phyloP scores from a whole-genome alignment of 2,329 filamentous ascomycete species.

The Xylaria sp. region DNA sequence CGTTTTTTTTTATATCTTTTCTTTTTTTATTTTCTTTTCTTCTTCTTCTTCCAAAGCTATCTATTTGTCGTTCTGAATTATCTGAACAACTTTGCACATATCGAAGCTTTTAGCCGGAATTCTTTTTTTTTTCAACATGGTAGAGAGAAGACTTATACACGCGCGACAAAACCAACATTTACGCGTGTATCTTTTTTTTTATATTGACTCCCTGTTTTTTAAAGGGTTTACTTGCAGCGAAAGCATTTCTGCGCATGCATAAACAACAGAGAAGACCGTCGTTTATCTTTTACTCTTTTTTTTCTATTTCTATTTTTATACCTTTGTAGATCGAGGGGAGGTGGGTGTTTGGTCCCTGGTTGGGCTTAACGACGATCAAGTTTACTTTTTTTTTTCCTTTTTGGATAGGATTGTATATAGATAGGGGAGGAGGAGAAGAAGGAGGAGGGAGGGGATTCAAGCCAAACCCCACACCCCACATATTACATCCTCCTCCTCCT shows the following conservation, averaged over 20 bases:
- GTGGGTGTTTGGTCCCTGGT: neutral
- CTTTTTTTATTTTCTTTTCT: neutral
- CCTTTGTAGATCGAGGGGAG: neutral
- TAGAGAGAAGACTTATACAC: too few species aligned
- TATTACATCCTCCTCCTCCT: neutral
- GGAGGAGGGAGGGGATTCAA: neutral
- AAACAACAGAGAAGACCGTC: neutral
- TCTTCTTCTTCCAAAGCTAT: neutral
- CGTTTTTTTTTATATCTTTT: slow-evolving; percentile 4
- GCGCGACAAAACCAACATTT: too few species aligned
- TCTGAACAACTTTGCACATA: too few species aligned
- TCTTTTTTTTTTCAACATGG: neutral
- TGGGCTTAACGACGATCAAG: neutral
- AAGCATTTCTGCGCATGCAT: neutral
- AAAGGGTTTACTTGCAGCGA: neutral
- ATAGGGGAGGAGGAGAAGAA: neutral
- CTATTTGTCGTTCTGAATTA: too few species aligned
- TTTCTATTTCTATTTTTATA: neutral
- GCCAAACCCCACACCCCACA: neutral
- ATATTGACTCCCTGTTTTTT: too few species aligned
- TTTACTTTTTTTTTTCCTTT: too few species aligned
- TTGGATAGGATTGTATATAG: neutral
- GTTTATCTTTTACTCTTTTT: too few species aligned
- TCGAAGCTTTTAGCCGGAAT: neutral
- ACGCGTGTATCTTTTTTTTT: too few species aligned